phyloP scores from a whole-genome alignment of 169 alveolate genomes.

The Plasmodium gallinaceum region DNA sequence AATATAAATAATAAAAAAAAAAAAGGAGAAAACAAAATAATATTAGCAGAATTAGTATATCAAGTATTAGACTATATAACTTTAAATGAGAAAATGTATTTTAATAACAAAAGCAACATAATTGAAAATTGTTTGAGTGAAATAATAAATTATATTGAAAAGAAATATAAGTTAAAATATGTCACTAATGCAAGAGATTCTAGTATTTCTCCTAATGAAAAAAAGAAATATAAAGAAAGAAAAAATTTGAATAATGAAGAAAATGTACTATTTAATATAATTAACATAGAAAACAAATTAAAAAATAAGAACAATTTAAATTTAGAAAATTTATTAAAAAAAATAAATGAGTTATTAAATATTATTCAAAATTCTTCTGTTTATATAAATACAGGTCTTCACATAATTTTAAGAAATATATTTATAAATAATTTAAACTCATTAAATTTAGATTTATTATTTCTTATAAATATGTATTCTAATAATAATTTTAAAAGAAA shows the following conservation, averaged over 20 bases:
- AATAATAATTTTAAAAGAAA: constrained; percentile 61
- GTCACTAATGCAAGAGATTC: constrained; percentile 31
- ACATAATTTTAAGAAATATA: constrained; percentile 48
- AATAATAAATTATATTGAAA: constrained; percentile 51
- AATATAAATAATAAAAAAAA: constrained; percentile 24
- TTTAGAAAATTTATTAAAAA: constrained; percentile 33
- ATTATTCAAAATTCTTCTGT: constrained; percentile 18
- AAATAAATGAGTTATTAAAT: constrained; percentile 37
- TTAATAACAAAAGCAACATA: background rate
- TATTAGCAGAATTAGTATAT: constrained; percentile 43
- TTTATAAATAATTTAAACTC: constrained; percentile 48
- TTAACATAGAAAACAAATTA: constrained; percentile 33
- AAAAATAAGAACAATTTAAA: constrained; percentile 51
- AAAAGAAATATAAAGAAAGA: constrained; percentile 19
- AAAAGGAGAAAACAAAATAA: constrained; percentile 20
- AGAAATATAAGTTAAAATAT: constrained; percentile 36
- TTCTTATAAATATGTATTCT: constrained; percentile 66
- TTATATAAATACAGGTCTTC: constrained; percentile 42
- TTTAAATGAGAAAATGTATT: constrained; percentile 28
- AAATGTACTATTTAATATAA: constrained; percentile 40
- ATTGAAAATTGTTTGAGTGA: constrained; percentile 33
- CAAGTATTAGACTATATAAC: constrained; percentile 56
- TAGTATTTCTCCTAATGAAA: constrained; percentile 10
- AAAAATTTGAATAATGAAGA: constrained; percentile 40
- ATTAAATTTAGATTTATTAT: constrained; percentile 49